phyloP scores from a whole-genome alignment of 2,329 filamentous ascomycete species.

The Ambrosiella xylebori region DNA sequence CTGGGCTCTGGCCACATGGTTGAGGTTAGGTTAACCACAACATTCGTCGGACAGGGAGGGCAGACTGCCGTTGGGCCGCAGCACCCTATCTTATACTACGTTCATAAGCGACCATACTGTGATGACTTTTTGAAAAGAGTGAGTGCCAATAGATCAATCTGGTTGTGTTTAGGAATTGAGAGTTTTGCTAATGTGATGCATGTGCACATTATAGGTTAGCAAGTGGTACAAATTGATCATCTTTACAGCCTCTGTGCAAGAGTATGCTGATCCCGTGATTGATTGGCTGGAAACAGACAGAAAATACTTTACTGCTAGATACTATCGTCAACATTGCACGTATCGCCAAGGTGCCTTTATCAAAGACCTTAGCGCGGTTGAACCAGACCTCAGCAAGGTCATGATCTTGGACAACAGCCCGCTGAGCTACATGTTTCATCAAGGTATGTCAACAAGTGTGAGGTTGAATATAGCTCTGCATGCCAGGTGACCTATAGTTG shows the following conservation, averaged over 20 bases:
- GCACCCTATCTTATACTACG: conserved; percentile 95
- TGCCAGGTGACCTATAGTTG: conserved; percentile 8
- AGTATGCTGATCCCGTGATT: conserved; percentile 96
- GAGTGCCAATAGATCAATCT: conserved; percentile 16
- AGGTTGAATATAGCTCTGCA: neutral
- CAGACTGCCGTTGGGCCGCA: conserved; percentile 58
- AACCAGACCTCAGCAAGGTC: conserved; percentile 91
- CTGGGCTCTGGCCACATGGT: conserved; percentile 99
- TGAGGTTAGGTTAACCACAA: conserved; percentile 74
- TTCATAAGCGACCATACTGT: conserved; percentile 92
- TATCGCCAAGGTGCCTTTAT: conserved; percentile 92
- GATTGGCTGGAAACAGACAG: conserved; percentile 95
- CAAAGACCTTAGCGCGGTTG: conserved; percentile 89
- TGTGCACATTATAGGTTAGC: conserved; percentile 40
- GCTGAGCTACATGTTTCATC: conserved; percentile 95
- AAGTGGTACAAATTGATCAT: conserved; percentile 98
- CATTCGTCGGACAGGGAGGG: conserved; percentile 48
- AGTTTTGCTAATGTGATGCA: conserved; percentile 14
- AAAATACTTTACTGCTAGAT: conserved; percentile 86
- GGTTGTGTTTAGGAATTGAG: neutral
- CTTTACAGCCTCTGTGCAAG: conserved; percentile 93
- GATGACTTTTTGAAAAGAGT: conserved; percentile 87
- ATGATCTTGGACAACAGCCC: conserved; percentile 99
- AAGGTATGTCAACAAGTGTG: conserved; percentile 45
- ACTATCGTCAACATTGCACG: conserved; percentile 95